Evolutionary conservation across 1,284 basidiomycete genomes (phyloP).

Genomic region (Ganoderma lingzhi): DNA sequence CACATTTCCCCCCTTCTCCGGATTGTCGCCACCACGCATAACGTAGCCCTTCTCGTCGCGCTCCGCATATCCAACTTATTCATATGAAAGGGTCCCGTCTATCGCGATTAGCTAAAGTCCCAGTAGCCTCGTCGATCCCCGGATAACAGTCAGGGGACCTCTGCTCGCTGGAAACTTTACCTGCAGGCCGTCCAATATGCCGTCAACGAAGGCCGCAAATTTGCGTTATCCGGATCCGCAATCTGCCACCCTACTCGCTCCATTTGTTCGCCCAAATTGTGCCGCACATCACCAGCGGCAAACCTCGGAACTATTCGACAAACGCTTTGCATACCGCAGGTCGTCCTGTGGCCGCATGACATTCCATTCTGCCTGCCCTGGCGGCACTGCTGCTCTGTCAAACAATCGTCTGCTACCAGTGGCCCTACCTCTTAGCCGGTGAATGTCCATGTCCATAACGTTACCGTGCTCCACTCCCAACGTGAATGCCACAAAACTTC

Average conservation of each 20-base stretch:
- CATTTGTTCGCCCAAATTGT: neutral
- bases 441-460: neutral
- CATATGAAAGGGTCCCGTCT: neutral
- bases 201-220: constrained; percentile 4
- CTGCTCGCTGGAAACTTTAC: neutral
- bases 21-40: neutral
- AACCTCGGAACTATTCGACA: constrained; percentile 1
- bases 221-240: constrained; percentile 10
- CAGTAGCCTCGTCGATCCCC: constrained; percentile 19
- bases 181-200: neutral
- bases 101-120: constrained; percentile 11
- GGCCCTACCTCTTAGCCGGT: constrained; percentile 2
- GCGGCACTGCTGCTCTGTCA: constrained; percentile 4
- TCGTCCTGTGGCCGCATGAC: constrained; percentile 1
- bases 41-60: neutral
- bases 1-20: neutral
- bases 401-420: constrained; percentile 9
- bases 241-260: constrained; percentile 1
- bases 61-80: neutral
- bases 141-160: constrained; percentile 16
- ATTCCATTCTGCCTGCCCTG: constrained; percentile 1
- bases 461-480: neutral
- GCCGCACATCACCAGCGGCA: constrained; percentile 5
- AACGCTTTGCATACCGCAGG: neutral
- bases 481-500: constrained; percentile 2